Evolutionary conservation across 176 grass and related monocot genomes (phyloP).

Genomic region (Hordeum marinum): DNA sequence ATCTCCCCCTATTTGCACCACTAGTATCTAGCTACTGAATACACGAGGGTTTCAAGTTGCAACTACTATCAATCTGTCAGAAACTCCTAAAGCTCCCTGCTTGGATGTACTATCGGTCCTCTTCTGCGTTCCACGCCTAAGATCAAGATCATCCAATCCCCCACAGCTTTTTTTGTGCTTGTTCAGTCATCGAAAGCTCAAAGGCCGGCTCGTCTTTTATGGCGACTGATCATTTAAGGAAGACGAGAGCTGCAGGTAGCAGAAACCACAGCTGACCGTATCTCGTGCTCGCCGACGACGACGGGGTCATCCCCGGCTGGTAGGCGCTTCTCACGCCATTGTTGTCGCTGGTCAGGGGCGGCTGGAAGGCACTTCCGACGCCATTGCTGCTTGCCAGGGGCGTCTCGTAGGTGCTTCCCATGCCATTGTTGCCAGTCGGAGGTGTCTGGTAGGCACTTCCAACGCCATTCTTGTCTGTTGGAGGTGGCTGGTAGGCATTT

Average conservation of each 20-base stretch:
- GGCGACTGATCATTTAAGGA: constrained; percentile 12
- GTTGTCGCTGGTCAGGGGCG: background rate
- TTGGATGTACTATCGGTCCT: background rate
- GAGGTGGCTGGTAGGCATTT: background rate
- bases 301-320: constrained; percentile 9
- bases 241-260: constrained; percentile 13
- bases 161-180: background rate
- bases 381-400: background rate
- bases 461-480: background rate
- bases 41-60: background rate
- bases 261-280: constrained; percentile 1
- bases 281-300: constrained; percentile 14
- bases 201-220: background rate
- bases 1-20: background rate
- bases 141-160: background rate
- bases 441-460: background rate
- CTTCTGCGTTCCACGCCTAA: background rate
- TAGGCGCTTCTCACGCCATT: constrained; percentile 2
- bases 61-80: background rate
- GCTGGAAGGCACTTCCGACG: background rate
- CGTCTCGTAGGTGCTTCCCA: background rate
- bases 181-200: background rate
- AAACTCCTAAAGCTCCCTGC: constrained; percentile 15
- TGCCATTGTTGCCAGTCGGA: background rate
- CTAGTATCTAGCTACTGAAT: background rate